Conservation (phyloP, 129 eudicot genomes). For the Flaveria sonorensis region DNA sequence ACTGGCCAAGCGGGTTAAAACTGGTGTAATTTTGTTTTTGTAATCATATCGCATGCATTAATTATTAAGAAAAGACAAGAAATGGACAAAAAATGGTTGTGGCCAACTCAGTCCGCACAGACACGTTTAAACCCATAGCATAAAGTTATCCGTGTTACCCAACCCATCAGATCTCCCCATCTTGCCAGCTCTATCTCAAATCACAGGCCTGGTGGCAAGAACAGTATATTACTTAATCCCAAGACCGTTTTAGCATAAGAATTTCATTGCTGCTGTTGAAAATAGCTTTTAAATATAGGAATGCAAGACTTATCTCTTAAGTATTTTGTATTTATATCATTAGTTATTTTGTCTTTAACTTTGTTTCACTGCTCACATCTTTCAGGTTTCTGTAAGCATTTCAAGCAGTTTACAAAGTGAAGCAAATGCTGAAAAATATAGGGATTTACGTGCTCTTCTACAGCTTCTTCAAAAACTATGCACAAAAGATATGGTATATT, state of each 20-base stretch:
- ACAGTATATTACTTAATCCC: neutral
- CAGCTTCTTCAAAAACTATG: constrained; percentile 84
- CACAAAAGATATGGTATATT: constrained; percentile 81
- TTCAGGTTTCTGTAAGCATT: constrained; percentile 68
- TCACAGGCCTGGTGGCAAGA: constrained; percentile 2
- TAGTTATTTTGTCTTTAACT: constrained; percentile 22
- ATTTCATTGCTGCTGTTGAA: constrained; percentile 1
- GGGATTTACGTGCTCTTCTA: constrained; percentile 83
- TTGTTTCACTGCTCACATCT: constrained; percentile 15
- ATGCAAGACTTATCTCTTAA: neutral
- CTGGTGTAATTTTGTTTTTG: neutral
- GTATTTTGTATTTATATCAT: neutral
- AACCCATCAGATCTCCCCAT: constrained; percentile 4
- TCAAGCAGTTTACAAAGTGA: constrained; percentile 86
- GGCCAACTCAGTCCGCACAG: neutral
- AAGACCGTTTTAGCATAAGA: neutral
- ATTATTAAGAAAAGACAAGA: neutral
- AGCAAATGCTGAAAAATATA: constrained; percentile 86
- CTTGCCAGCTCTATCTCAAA: neutral
- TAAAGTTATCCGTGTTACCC: neutral
- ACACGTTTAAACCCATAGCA: neutral
- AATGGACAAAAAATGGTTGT: neutral
- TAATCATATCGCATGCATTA: neutral
- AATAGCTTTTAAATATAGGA: constrained; percentile 1
- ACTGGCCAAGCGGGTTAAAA: constrained; percentile 1